These are phyloP conservation scores for Sugiyamaella boreocaroliniensis DNA, from an alignment of 805 yeast species.

Conservation along the genomic window DNA sequence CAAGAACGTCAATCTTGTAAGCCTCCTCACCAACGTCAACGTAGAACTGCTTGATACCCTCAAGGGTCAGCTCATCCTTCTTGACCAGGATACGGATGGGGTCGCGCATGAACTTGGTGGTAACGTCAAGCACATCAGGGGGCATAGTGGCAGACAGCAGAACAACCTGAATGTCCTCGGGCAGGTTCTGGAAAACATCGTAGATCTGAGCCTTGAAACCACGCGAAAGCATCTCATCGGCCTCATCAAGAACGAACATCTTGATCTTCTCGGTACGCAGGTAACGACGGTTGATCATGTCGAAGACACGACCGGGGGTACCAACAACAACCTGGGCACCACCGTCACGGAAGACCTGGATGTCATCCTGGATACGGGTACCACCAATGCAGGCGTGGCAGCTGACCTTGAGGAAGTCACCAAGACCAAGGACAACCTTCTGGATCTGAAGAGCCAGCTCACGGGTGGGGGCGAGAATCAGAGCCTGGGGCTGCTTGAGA, in stretches of 20 bases:
- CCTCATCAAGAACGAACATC: constrained; percentile 91
- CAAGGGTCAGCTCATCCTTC: constrained; percentile 87
- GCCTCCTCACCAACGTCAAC: constrained; percentile 87
- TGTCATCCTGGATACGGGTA: constrained; percentile 72
- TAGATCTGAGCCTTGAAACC: constrained; percentile 96
- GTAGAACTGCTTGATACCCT: constrained; percentile 90
- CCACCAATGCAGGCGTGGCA: constrained; percentile 96
- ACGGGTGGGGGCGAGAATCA: constrained; percentile 91
- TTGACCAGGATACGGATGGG: constrained; percentile 93
- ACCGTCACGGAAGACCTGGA: constrained; percentile 66
- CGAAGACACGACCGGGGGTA: constrained; percentile 93
- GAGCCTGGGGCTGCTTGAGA: constrained; percentile 74
- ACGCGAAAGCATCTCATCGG: constrained; percentile 86
- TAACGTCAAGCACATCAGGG: constrained; percentile 82
- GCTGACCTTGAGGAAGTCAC: constrained; percentile 78
- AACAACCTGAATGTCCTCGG: constrained; percentile 84
- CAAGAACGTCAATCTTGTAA: constrained; percentile 89
- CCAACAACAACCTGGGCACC: constrained; percentile 94
- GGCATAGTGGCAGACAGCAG: constrained; percentile 94
- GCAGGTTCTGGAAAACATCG: constrained; percentile 80
- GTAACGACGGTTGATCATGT: constrained; percentile 79
- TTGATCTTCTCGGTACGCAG: constrained; percentile 69
- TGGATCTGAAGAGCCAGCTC: constrained; percentile 92
- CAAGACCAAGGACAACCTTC: constrained; percentile 77
- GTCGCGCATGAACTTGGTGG: constrained; percentile 84